phyloP scores from a whole-genome alignment of 441 rosid genomes.

The Syzygium syzygioides region DNA sequence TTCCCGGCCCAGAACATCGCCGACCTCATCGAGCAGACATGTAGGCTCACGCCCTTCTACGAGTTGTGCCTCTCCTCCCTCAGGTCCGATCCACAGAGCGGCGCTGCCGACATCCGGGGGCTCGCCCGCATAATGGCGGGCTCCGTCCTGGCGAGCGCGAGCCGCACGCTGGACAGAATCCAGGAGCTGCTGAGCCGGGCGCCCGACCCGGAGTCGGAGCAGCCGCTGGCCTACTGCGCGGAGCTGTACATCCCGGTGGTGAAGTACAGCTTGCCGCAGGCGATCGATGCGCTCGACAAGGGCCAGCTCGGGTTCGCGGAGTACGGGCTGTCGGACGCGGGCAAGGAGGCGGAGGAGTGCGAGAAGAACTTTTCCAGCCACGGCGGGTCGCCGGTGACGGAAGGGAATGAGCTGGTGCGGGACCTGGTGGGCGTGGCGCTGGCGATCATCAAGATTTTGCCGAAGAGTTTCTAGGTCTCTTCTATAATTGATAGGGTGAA shows the following conservation, averaged over 20 bases:
- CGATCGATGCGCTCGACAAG: background rate
- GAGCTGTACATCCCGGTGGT: background rate
- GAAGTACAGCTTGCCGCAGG: background rate
- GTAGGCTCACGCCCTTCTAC: constrained; percentile 3
- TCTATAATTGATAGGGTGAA: background rate
- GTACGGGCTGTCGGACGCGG: constrained; percentile 2
- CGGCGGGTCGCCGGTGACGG: constrained; percentile 1
- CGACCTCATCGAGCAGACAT: background rate
- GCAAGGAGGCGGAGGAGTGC: constrained; percentile 3
- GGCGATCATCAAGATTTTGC: constrained; percentile 8
- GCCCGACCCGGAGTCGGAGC: background rate
- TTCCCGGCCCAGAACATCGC: background rate
- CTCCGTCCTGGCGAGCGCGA: background rate
- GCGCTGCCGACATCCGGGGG: background rate
- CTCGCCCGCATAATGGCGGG: background rate
- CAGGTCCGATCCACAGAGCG: background rate
- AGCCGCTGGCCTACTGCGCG: background rate
- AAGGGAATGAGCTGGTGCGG: constrained; percentile 4
- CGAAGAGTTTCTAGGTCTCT: background rate
- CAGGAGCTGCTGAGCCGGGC: background rate
- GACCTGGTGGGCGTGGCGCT: constrained; percentile 10
- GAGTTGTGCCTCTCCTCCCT: background rate
- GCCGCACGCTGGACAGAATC: background rate
- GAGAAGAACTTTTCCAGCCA: background rate
- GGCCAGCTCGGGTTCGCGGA: constrained; percentile 11